Evolutionary conservation across 129 eudicot genomes (phyloP).

Genomic region (Ambrosia trifida): DNA sequence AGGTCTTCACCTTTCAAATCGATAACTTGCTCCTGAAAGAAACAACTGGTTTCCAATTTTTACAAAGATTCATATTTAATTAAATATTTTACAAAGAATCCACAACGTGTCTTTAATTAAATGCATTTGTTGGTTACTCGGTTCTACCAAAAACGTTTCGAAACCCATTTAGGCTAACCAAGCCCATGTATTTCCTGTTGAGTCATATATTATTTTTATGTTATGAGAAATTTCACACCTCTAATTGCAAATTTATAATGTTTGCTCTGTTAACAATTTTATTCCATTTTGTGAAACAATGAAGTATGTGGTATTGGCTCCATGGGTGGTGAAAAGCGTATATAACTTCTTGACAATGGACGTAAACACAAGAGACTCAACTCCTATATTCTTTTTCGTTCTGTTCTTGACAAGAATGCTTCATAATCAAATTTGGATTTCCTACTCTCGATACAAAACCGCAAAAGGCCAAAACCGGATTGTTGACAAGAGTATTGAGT

Average conservation of each 20-base stretch:
- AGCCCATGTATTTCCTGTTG: too few relatives aligned
- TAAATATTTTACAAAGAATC: too few relatives aligned
- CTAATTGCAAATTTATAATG: neutral
- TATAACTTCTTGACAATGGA: constrained; percentile 35
- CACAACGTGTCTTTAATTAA: too few relatives aligned
- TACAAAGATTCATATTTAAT: too few relatives aligned
- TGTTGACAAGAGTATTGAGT: constrained; percentile 65
- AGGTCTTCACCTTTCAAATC: too few relatives aligned
- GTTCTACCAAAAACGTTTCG: too few relatives aligned
- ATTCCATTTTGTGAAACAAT: constrained; percentile 1
- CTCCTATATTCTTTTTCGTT: constrained; percentile 36
- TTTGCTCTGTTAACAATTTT: neutral
- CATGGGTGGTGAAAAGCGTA: constrained; percentile 54
- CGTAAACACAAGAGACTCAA: constrained; percentile 36
- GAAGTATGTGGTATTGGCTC: constrained; percentile 59
- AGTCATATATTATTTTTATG: too few relatives aligned
- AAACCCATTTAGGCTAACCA: too few relatives aligned
- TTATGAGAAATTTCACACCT: too few relatives aligned
- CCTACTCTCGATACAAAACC: constrained; percentile 63
- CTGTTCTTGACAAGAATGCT: constrained; percentile 50
- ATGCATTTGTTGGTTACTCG: too few relatives aligned
- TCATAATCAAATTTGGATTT: constrained; percentile 77
- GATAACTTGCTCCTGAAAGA: too few relatives aligned
- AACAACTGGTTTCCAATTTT: too few relatives aligned
- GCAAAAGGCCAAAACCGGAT: constrained; percentile 74